A percentile compares a stretch with the other conserved stretches of the same genome.
Evolutionary conservation across 225 moss, liverwort and hornwort genomes (phyloP).

Genomic region (Pleurozium schreberi): DNA sequence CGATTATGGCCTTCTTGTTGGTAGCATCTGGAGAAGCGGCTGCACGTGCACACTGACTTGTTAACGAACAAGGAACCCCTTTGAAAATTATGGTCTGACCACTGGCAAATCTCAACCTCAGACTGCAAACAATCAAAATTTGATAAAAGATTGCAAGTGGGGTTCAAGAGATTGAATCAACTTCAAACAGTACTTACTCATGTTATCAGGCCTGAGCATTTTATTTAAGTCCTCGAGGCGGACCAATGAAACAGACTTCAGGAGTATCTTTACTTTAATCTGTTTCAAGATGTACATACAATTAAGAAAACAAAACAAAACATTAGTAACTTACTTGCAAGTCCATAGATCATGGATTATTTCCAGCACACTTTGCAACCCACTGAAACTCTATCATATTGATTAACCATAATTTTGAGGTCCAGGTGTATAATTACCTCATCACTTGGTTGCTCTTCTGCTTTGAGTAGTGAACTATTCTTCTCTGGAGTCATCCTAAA

Average conservation of each 20-base stretch:
- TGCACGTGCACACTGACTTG: too few species aligned
- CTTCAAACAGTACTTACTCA: background rate
- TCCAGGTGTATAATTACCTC: background rate
- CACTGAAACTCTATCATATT: background rate
- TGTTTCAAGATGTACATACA: background rate
- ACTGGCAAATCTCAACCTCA: background rate
- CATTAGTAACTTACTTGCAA: background rate
- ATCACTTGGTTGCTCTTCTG: background rate
- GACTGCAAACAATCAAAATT: background rate
- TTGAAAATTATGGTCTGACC: background rate
- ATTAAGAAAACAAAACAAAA: background rate
- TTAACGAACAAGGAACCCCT: too few species aligned
- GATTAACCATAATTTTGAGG: background rate
- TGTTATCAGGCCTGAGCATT: background rate
- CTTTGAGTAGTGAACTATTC: rapidly evolving
- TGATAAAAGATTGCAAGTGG: background rate
- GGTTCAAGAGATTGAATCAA: background rate
- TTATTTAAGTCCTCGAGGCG: background rate
- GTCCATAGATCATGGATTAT: background rate
- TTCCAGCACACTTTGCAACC: background rate
- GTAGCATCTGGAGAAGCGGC: background rate
- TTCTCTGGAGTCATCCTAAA: background rate
- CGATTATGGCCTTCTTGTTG: background rate
- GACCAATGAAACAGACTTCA: background rate
- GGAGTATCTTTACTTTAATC: background rate